Evolutionary conservation across 495 filamentous ascomycete species (phyloP).

Genomic region (Pseudevernia furfuracea): DNA sequence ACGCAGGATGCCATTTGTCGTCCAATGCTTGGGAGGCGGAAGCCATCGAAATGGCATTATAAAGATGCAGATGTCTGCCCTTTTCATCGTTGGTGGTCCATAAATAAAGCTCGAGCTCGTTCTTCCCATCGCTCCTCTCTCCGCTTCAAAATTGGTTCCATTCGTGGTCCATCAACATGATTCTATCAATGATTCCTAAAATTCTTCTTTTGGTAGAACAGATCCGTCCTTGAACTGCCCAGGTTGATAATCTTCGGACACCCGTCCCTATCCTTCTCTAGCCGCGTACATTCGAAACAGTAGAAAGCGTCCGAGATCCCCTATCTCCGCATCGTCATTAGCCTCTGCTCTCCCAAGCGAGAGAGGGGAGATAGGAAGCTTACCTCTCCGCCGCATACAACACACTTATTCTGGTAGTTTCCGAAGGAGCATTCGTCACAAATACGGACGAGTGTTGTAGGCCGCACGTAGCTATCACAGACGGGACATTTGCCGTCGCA

Average conservation of each 20-base stretch:
- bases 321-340: slow-evolving; percentile 20
- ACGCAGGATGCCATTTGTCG: background rate
- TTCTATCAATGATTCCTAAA: slow-evolving; percentile 56
- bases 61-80: background rate
- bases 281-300: slow-evolving; percentile 95
- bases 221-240: slow-evolving; percentile 88
- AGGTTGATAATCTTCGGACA: slow-evolving; percentile 99
- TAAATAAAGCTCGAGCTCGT: background rate
- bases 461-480: slow-evolving; percentile 97
- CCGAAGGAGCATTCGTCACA: slow-evolving; percentile 99
- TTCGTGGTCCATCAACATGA: background rate
- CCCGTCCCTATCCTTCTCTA: slow-evolving; percentile 96
- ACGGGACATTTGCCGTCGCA: slow-evolving; percentile 99
- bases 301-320: slow-evolving; percentile 99
- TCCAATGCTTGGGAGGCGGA: background rate
- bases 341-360: background rate
- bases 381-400: slow-evolving; percentile 90
- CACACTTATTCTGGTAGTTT: slow-evolving; percentile 99
- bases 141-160: background rate
- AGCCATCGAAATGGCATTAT: background rate
- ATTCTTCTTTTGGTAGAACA: slow-evolving; percentile 80
- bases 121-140: background rate
- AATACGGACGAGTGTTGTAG: slow-evolving; percentile 93
- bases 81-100: background rate
- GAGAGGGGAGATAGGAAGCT: slow-evolving; percentile 10